Base-by-base conservation (phyloP, 2,329 filamentous ascomycete species). In the Bimuria novae-zelandiae region DNA sequence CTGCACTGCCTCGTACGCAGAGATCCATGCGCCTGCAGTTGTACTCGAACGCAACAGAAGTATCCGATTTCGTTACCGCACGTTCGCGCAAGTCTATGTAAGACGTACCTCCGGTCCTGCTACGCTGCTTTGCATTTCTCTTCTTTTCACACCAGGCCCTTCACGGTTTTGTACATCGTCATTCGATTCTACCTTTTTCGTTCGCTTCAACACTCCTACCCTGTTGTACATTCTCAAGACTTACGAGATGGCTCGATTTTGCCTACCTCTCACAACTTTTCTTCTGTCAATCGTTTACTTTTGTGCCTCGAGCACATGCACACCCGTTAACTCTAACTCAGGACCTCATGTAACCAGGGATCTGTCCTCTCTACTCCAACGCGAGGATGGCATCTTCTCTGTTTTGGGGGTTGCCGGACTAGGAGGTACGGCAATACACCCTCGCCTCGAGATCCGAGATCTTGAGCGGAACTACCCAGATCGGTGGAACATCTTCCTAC, bases 401-500 rank as follows among this genome's bases (percentile, higher is more conserved):
- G 58, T 69, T 1, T 40, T 68, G 17, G 66, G 64, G 6, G 45
- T 70, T 8, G 52, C 51, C 21, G 61, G 60, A 11, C 32, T 64
- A 1, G 55, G 55, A 27, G 40, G 57, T 17, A 41, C 47, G 33
- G 70, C 68, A 5, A 52, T 70, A 16, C 64, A 74, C 32, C 67
- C 72, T n/a, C 82, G 90, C 49, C 78, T 80, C 45, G 89, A 94
- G 63, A 83, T 94, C 54, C 79, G 86, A 23, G 77, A 88, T 41
- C 77, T 94, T 57, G 75, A 82, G 47, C 82, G 89, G 48, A 72
- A 78, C 14, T 65, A 78, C 14, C 65, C 79, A 4, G 84, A 89
- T 60, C 80, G 82, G 63, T 90, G 87, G 84, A 90, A 89, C 65
- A 74, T 94, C 39, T 94, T 88, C 69, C 77, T 95, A 29, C 81